Evolutionary conservation across 768 basidiomycete genomes (phyloP), one percentile per base, ranked within the genome.

Genomic region (Suillus placidus): DNA sequence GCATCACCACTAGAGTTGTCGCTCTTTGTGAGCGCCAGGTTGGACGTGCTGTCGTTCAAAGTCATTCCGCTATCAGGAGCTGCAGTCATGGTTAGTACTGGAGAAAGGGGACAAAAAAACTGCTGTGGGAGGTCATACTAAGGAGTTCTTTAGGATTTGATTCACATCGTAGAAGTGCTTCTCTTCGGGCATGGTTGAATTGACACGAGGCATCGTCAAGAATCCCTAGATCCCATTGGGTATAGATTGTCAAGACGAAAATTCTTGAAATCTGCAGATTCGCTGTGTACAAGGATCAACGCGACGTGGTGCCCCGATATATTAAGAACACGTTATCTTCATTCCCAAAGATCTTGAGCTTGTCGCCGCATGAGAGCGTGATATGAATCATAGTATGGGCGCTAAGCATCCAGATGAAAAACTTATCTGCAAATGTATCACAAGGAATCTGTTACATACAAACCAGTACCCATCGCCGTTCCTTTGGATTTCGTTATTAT

Each of bases 121-220:
- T 23, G 37, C 16, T 30, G 32, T 37, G 32, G 38, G 32, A 32
- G 23, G 52, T 43, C 42, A 51, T 37, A 26, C 26, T 2, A 13
- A 38, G 43, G 40, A 13, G 66, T 67, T 58, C 68, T 69, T 68
- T 69, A 69, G 64, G 68, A 61, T n/a, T 64, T 61, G 52, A 42
- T 38, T 51, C 43, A 40, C 37, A 57, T 61, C 38, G 26, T 47
- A 23, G 30, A 12, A 40, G 6, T 20, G 60, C 66, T 69, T 69
- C 68, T 67, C 42, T 69, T 69, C 66, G 66, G 66, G 38, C 43
- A 63, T 51, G 37, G 23, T 47, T 64, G 52, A 8, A 57, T 42
- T 55, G 16, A 63, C 49, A 40, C 32, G 63, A 67, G 64, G 63
- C 64, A 61, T 20, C 18, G 4, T 55, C 32, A 12, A n/a, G 16